Conservation (phyloP, 768 basidiomycete genomes). For the Pisolithus sp. region DNA sequence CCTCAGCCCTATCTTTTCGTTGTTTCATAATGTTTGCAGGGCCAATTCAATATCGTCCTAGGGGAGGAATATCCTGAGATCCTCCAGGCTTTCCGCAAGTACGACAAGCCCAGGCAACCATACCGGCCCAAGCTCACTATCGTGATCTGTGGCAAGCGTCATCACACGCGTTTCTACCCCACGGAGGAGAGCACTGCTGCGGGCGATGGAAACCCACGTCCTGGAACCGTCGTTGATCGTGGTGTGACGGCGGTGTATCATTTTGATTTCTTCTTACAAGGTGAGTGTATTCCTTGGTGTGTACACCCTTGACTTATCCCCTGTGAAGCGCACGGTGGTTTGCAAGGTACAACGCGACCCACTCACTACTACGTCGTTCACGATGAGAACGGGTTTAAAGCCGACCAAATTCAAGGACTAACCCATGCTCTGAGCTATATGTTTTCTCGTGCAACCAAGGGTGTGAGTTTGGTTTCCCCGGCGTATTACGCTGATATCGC, state of each 20-base stretch:
- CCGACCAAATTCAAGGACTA: constrained; percentile 48
- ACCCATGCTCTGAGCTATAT: constrained; percentile 50
- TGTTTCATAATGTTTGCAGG: constrained; percentile 25
- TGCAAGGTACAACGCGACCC: constrained; percentile 43
- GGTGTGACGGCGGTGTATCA: constrained; percentile 50
- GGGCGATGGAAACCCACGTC: constrained; percentile 42
- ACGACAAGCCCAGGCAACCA: constrained; percentile 27
- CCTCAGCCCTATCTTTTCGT: not conserved
- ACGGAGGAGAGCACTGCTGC: constrained; percentile 38
- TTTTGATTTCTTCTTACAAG: constrained; percentile 52
- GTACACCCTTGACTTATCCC: not conserved
- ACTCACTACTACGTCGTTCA: constrained; percentile 53
- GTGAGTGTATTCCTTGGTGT: constrained; percentile 13
- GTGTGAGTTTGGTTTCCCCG: constrained; percentile 31
- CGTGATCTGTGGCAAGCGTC: constrained; percentile 52
- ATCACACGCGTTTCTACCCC: constrained; percentile 53
- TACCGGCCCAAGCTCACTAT: constrained; percentile 47
- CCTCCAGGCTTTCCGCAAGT: constrained; percentile 34
- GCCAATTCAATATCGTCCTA: constrained; percentile 44
- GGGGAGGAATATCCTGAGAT: constrained; percentile 40
- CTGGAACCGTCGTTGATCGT: constrained; percentile 50
- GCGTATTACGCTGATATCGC: constrained; percentile 42
- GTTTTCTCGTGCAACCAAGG: constrained; percentile 54
- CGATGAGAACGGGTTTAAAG: constrained; percentile 44
- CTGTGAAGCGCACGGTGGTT: constrained; percentile 35